Evolutionary conservation across 345 rosid genomes (phyloP), one percentile per base, ranked within the genome.

Genomic region (Lepidium africanum): DNA sequence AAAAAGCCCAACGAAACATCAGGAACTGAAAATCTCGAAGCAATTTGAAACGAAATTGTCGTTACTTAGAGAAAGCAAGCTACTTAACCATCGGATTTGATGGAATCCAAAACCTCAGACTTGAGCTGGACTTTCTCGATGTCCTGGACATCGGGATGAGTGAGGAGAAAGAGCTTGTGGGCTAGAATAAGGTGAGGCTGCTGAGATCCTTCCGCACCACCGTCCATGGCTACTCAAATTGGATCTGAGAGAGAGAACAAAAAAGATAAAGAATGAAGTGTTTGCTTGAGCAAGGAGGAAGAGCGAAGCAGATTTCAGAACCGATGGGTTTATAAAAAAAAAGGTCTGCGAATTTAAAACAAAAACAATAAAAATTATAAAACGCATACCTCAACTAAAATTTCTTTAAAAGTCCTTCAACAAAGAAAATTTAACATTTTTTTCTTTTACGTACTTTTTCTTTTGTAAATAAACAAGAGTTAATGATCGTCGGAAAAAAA

Each of bases 71-170:
- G 14, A 35, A 62, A 76, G 3, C 15, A 32, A 43, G 76, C 10
- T 54, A 63, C 42, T 55, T 74, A 39, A 91, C 99, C 87, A 42
- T 89, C 84, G 69, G 92, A 73, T 71, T 85, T 81, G 76, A 91
- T 81, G 69, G 86, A 76, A 11, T 84, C 75, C 52, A 91, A 66
- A 70, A 91, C 97, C 77, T 94, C 99, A 36, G 86, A 85, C 79
- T 83, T 84, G 83, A 91, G 92, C 38, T 80, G 88, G 70, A 91
- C 93, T 86, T 89, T 92, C 82, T 92, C 96, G 61, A 89, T 92
- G 84, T 92, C 98, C 43, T 70, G 87, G 0, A 89, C 91, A 65
- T 87, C 96, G 5, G 83, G 86, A 63, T 87, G 95, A 4, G 81
- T 86, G 33, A 94, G 80, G 40, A 86, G 97, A 81, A 89, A 94